Evolutionary conservation across 495 filamentous ascomycete species (phyloP).

Genomic region (Xeromyces bisporus): DNA sequence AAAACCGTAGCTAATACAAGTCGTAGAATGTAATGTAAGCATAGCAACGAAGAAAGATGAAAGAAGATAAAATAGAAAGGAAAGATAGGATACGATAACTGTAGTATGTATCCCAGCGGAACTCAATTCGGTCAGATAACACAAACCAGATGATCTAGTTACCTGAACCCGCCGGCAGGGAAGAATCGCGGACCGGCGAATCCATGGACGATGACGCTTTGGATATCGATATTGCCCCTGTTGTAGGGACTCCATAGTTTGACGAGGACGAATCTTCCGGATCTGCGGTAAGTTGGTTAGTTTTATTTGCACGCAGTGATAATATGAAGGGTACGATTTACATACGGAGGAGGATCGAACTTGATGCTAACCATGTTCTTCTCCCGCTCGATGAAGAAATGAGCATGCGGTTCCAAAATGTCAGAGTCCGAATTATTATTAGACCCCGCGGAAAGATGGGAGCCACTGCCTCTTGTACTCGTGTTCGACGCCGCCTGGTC

Average conservation of each 20-base stretch:
- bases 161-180: constrained; percentile 24
- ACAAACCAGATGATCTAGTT: too few relatives aligned
- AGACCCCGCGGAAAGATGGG: background rate
- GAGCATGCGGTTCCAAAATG: constrained; percentile 52
- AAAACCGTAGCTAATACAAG: too few relatives aligned
- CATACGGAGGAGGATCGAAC: constrained; percentile 77
- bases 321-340: constrained; percentile 2
- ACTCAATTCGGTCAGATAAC: too few relatives aligned
- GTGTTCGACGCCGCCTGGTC: constrained; percentile 4
- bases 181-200: constrained; percentile 73
- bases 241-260: constrained; percentile 66
- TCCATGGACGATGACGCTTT: constrained; percentile 61
- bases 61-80: too few relatives aligned
- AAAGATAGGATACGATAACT: too few relatives aligned
- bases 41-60: too few relatives aligned
- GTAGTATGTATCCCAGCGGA: too few relatives aligned
- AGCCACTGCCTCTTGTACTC: background rate
- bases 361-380: constrained; percentile 74
- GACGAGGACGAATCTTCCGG: constrained; percentile 60
- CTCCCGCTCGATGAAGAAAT: constrained; percentile 60
- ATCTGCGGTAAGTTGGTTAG: constrained; percentile 17
- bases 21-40: too few relatives aligned
- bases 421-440: constrained; percentile 22
- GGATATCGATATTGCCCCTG: constrained; percentile 65
- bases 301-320: background rate